Conservation (phyloP, 1,284 basidiomycete genomes). For the Moesziomyces aphidis region DNA sequence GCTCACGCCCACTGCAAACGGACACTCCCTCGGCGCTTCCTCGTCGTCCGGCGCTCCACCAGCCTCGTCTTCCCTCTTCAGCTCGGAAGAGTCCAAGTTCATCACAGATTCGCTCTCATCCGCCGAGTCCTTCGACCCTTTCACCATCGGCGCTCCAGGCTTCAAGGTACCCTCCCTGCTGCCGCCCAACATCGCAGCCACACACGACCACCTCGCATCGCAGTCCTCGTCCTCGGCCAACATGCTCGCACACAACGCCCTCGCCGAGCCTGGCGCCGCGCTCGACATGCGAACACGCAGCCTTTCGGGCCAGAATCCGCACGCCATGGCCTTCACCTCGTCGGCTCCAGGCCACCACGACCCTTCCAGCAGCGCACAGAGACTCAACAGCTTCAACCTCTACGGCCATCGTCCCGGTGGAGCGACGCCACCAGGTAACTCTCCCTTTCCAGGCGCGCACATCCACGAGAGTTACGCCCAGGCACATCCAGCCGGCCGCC, state of each 20-base stretch:
- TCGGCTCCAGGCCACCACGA: slow-evolving; percentile 13
- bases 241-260: slow-evolving; percentile 7
- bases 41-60: slow-evolving; percentile 7
- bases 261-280: background rate
- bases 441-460: slow-evolving; percentile 16
- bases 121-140: slow-evolving; percentile 58
- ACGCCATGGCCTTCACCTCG: slow-evolving; percentile 6
- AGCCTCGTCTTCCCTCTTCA: slow-evolving; percentile 48
- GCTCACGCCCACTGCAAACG: slow-evolving; percentile 36
- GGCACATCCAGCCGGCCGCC: slow-evolving; percentile 15
- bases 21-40: slow-evolving; percentile 14
- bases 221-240: slow-evolving; percentile 1
- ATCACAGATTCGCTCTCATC: slow-evolving; percentile 55
- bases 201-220: slow-evolving; percentile 18
- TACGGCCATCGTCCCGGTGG: slow-evolving; percentile 32
- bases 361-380: slow-evolving; percentile 8
- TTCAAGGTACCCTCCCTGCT: slow-evolving; percentile 59
- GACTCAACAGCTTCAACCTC: slow-evolving; percentile 38
- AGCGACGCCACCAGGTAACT: slow-evolving; percentile 20
- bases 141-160: slow-evolving; percentile 56
- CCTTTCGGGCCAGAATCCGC: slow-evolving; percentile 18
- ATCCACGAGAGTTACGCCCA: slow-evolving; percentile 13
- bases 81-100: slow-evolving; percentile 56
- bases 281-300: slow-evolving; percentile 21
- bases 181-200: slow-evolving; percentile 48